Base-by-base conservation (phyloP, 352 stramenopile genomes). In the Phytophthora tentaculata region DNA sequence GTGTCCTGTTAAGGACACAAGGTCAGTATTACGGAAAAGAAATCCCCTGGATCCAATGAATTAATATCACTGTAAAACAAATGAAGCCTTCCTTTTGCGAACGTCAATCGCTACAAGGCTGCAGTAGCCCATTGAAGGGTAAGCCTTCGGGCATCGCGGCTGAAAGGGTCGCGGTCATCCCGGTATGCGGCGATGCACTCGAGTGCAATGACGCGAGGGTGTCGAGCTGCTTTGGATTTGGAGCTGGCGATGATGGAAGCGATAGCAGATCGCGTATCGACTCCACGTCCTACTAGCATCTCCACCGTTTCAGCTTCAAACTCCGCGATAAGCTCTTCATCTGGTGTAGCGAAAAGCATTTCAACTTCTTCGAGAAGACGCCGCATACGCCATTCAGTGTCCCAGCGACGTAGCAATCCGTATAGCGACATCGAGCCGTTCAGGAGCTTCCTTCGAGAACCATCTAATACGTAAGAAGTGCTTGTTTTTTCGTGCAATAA, bases 371-470 rank as follows among this genome's bases (percentile, higher is more conserved):
- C 69, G 1, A 89, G 55, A n/a, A 89, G 64, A 26, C 59, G 47
- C 12, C 81, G 74, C 77, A 85, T 86, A 17, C 79, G 79, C 79
- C 80, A 88, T 35, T 88, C 79, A 13, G 80, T 68, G n/a, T 76
- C 49, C 80, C 80, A 91, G 0, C 64, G 61, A 37, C 77, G 71
- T 12, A 80, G 66, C 24, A 91, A 73, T 0, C 80, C 80, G 35
- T 75, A 74, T 0, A 88, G 26, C 8, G 67, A 61, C 74, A 86
- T 88, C 9, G 74, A 76, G 0, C 83, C 79, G 35, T 91, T 88
- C 23, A 87, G 52, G 1, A 91, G 64, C 79, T 89, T 47, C n/a
- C 3, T 6, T 44, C n/a, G 23, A 55, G 32, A 4, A 14, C 19
- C 32, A n/a, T n/a, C 8, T 2, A 32, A 14, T 17, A 41, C 1